A percentile compares a stretch with the other conserved stretches of the same genome.
phyloP scores from a whole-genome alignment of 2,329 filamentous ascomycete genomes.

The Colletotrichum sp. region DNA sequence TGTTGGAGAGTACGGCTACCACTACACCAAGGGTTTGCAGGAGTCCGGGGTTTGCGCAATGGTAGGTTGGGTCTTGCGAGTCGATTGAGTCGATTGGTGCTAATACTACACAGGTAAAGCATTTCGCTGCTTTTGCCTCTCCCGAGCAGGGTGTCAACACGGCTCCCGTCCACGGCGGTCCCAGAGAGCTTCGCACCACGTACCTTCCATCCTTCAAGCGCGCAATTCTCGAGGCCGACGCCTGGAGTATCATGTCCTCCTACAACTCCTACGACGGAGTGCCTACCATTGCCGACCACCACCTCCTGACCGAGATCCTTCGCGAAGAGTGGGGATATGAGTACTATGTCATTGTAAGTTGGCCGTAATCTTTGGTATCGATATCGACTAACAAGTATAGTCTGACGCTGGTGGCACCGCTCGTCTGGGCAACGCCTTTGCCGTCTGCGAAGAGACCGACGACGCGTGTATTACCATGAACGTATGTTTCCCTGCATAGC shows the following conservation, averaged over 20 bases:
- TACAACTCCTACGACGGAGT: slow-evolving; percentile 79
- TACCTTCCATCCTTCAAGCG: slow-evolving; percentile 68
- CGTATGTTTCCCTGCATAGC: slow-evolving; percentile 31
- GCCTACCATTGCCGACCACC: slow-evolving; percentile 68
- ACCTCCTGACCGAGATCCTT: slow-evolving; percentile 71
- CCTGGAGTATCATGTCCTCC: slow-evolving; percentile 74
- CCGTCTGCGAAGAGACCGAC: slow-evolving; percentile 67
- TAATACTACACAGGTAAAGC: slow-evolving; percentile 56
- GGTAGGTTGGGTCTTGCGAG: slow-evolving; percentile 30
- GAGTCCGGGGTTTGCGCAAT: slow-evolving; percentile 68
- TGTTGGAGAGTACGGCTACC: slow-evolving; percentile 70
- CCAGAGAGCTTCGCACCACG: slow-evolving; percentile 59
- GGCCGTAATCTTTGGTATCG: background rate
- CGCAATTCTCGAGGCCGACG: slow-evolving; percentile 73
- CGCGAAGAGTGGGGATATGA: slow-evolving; percentile 76
- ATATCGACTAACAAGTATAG: background rate
- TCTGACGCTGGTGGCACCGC: slow-evolving; percentile 74
- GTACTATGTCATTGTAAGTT: slow-evolving; percentile 59
- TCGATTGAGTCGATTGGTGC: too few species aligned
- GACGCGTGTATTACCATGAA: slow-evolving; percentile 68
- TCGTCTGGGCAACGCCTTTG: slow-evolving; percentile 67
- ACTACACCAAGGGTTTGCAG: slow-evolving; percentile 64
- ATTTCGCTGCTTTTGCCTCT: slow-evolving; percentile 72
- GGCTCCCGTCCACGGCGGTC: slow-evolving; percentile 59
- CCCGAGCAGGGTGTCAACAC: slow-evolving; percentile 78